Base-by-base conservation (phyloP, 805 yeast species). In the Diddensiella transvaalensis region DNA sequence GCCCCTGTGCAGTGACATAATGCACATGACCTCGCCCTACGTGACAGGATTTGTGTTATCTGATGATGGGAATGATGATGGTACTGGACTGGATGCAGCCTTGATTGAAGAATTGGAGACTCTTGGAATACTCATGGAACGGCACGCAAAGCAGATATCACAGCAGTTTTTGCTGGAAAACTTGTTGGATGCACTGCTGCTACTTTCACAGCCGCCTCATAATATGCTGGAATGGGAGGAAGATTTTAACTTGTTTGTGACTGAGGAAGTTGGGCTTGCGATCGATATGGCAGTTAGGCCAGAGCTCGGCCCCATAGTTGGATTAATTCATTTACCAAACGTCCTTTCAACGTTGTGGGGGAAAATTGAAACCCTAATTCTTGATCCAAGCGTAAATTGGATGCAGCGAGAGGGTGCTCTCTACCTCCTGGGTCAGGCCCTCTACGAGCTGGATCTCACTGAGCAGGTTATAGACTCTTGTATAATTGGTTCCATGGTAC, bases 221-320 rank as follows among this genome's bases (percentile, higher is more conserved):
- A 17, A 15, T 8, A 6, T 17, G 38, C 17, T 35, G 15, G 8
- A 23, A n/a, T 86, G 83, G 73, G 62, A 65, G 2, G 70, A 68
- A 1, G 90, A 89, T 60, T 76, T 80, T 59, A 87, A 89, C 59
- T 66, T 64, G 2, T 88, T 79, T 62, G 85, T 87, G 3, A 77
- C 89, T 2, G 83, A 79, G 30, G 89, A 86, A 48, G 73, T 87
- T 1, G 96, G 88, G 1, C 72, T 89, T 26, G 68, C 82, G 0
- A 68, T 82, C 0, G 77, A 76, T 3, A 65, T 66, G 6, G 64
- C 75, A 1, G 76, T 82, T 0, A 75, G 98, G 46, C 84, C 81
- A 42, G 75, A 85, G 0, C 68, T 82, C 0, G 70, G 72, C 22
- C 11, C 26, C 3, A 10, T 46, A 26, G 19, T 47, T 8, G 40